phyloP scores from a whole-genome alignment of 495 filamentous ascomycete genomes.

The Paragyromitra xinjiangensis region DNA sequence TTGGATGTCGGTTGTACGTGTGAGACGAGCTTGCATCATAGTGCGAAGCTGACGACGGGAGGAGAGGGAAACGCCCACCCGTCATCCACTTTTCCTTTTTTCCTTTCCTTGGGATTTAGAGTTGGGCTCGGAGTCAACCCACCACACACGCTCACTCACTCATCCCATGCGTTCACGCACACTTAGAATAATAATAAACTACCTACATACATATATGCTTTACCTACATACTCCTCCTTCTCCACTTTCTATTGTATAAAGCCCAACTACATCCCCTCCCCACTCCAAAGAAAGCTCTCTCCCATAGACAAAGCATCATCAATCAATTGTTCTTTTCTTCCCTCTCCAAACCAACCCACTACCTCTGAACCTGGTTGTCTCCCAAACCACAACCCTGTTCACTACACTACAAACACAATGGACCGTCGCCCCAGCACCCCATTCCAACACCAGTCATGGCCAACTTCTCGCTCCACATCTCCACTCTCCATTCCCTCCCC shows the following conservation, averaged over 20 bases:
- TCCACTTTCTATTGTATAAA: slow-evolving; percentile 41
- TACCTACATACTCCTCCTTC: slow-evolving; percentile 20
- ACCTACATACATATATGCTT: not conserved
- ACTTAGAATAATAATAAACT: not conserved
- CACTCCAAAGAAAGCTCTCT: not conserved
- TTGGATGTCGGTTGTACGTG: slow-evolving; percentile 3
- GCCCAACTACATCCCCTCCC: slow-evolving; percentile 26
- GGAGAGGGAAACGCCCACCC: slow-evolving; percentile 19
- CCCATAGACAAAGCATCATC: not conserved
- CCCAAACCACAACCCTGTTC: slow-evolving; percentile 45
- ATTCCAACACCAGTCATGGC: slow-evolving; percentile 42
- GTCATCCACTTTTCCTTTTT: not conserved
- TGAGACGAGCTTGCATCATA: slow-evolving; percentile 20
- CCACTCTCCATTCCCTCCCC: slow-evolving; percentile 43
- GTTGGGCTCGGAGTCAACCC: slow-evolving; percentile 19
- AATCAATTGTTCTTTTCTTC: not conserved
- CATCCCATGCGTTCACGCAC: not conserved
- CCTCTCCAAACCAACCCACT: not conserved
- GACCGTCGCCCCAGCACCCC: slow-evolving; percentile 49
- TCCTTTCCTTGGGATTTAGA: not conserved
- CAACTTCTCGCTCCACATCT: slow-evolving; percentile 20
- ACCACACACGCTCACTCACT: not conserved
- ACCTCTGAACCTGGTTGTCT: slow-evolving; percentile 1
- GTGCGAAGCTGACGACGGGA: not conserved
- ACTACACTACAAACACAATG: slow-evolving; percentile 45